A percentile compares a stretch with the other conserved stretches of the same genome.
Evolutionary conservation across 2,329 filamentous ascomycete species (phyloP).

Genomic region (Neopestalotiopsis sp.): DNA sequence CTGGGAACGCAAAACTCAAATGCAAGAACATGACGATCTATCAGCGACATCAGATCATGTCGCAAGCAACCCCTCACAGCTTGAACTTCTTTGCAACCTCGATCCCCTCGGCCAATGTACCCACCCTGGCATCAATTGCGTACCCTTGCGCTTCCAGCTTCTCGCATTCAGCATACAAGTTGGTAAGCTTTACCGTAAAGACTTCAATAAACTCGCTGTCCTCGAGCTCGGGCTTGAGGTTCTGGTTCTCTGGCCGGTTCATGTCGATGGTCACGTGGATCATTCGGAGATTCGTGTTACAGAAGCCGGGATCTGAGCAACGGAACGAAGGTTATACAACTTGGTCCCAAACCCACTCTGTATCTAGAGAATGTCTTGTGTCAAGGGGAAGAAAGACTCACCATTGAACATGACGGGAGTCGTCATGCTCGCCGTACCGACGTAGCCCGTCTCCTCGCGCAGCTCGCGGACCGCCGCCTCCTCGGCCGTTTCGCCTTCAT

Average conservation of each 20-base stretch:
- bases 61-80: conserved; percentile 32
- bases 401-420: conserved; percentile 39
- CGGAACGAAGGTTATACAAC: background rate
- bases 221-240: conserved; percentile 72
- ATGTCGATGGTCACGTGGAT: conserved; percentile 78
- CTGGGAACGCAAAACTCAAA: too few relatives aligned
- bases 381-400: conserved; percentile 20
- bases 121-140: conserved; percentile 80
- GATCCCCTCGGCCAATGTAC: conserved; percentile 78
- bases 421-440: conserved; percentile 57
- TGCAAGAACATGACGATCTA: background rate
- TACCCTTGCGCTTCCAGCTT: conserved; percentile 72
- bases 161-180: conserved; percentile 70
- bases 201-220: conserved; percentile 85
- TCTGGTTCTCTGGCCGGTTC: conserved; percentile 69
- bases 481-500: conserved; percentile 65
- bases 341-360: too few relatives aligned
- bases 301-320: conserved; percentile 63
- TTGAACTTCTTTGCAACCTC: conserved; percentile 68
- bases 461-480: conserved; percentile 67
- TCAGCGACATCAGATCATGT: background rate
- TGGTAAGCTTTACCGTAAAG: conserved; percentile 69
- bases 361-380: too few relatives aligned
- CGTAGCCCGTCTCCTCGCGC: conserved; percentile 70
- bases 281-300: conserved; percentile 70